Conservation (phyloP, 1,139 yeast species). For the Debaryomycetaceae sp. region DNA sequence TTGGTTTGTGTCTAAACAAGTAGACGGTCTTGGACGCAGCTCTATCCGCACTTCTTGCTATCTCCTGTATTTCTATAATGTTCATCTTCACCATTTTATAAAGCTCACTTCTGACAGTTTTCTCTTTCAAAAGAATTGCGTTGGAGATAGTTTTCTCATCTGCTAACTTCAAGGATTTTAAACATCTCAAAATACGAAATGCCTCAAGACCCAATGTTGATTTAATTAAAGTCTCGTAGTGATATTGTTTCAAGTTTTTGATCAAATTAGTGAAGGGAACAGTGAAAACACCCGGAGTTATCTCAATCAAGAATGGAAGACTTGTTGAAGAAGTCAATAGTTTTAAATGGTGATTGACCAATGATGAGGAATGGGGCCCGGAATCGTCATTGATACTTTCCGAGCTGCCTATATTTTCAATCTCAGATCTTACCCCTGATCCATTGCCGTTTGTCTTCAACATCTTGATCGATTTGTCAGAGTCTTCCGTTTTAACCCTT, state of each 20-base stretch:
- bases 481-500: constrained; percentile 22
- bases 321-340: constrained; percentile 43
- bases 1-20: constrained; percentile 71
- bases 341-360: constrained; percentile 49
- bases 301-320: constrained; percentile 45
- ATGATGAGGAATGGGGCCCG: constrained; percentile 18
- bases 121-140: constrained; percentile 70
- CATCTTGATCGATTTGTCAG: constrained; percentile 28
- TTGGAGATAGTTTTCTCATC: constrained; percentile 85
- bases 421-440: constrained; percentile 6
- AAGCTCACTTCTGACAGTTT: constrained; percentile 65
- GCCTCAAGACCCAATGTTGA: constrained; percentile 58
- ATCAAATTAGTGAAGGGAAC: constrained; percentile 42
- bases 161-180: constrained; percentile 62
- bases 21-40: constrained; percentile 88
- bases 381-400: constrained; percentile 11
- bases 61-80: constrained; percentile 77
- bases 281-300: constrained; percentile 39
- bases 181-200: constrained; percentile 61
- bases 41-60: constrained; percentile 87
- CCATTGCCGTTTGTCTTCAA: constrained; percentile 42
- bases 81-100: constrained; percentile 55
- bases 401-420: constrained; percentile 15
- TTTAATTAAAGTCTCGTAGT: constrained; percentile 60
- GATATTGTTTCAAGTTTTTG: constrained; percentile 46